These are phyloP conservation scores for Claviceps paspali DNA, from an alignment of 2,329 filamentous ascomycete genomes.

Conservation along the genomic window DNA sequence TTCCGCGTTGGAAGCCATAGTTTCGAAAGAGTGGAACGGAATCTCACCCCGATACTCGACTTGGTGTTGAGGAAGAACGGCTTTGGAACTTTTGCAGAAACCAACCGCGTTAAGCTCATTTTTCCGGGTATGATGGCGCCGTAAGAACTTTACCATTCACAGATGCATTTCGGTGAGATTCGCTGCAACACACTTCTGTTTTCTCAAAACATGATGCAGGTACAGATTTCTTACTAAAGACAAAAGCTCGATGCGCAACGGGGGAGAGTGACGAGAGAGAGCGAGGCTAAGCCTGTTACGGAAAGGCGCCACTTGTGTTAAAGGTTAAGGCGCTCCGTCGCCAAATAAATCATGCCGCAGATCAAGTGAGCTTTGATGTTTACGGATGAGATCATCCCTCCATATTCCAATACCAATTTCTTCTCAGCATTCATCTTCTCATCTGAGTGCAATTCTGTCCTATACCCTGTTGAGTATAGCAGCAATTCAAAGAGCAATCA, in stretches of 20 bases:
- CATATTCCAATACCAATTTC: too few relatives aligned
- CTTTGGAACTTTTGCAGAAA: constrained; percentile 7
- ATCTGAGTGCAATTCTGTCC: too few relatives aligned
- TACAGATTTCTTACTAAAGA: too few relatives aligned
- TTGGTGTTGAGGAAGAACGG: constrained; percentile 9
- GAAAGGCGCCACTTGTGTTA: neutral
- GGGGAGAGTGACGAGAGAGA: neutral
- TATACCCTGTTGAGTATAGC: too few relatives aligned
- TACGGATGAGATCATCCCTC: too few relatives aligned
- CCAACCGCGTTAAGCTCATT: constrained; percentile 6
- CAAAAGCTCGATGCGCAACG: neutral
- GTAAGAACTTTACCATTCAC: neutral
- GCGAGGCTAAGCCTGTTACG: constrained; percentile 1
- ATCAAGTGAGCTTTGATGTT: too few relatives aligned
- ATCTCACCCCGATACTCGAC: neutral
- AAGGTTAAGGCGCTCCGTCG: too few relatives aligned
- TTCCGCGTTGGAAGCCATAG: constrained; percentile 70
- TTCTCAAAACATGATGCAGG: too few relatives aligned
- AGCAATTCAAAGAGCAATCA: too few relatives aligned
- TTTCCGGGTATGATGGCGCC: constrained; percentile 9
- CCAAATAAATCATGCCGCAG: neutral
- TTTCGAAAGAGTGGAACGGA: constrained; percentile 39
- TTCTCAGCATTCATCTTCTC: too few relatives aligned
- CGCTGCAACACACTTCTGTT: neutral
- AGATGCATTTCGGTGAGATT: neutral